These are phyloP conservation scores for Hypoxylon sp. DNA, from an alignment of 2,329 filamentous ascomycete species.

Conservation along the genomic window DNA sequence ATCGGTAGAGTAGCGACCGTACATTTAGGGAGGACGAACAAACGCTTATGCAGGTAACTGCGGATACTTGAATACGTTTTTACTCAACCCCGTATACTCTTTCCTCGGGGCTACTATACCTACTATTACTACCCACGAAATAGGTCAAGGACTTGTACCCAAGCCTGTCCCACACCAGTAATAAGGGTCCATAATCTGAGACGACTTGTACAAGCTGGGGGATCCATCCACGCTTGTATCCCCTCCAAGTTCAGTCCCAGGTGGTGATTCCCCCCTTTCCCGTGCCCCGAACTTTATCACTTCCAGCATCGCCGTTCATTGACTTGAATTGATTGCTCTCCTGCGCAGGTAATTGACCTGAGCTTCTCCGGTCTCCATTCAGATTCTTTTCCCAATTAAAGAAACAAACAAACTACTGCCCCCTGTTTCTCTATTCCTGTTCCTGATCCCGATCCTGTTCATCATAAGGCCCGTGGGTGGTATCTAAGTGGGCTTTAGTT, in stretches of 20 bases:
- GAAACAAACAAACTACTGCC: slow-evolving; percentile 14
- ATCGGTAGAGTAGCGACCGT: background rate
- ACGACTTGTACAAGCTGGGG: slow-evolving; percentile 17
- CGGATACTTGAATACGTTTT: background rate
- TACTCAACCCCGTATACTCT: background rate
- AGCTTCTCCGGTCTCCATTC: slow-evolving; percentile 4
- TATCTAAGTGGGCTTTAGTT: slow-evolving; percentile 39
- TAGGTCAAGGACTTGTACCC: slow-evolving; percentile 9
- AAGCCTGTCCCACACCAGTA: slow-evolving; percentile 28
- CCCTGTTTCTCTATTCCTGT: slow-evolving; percentile 2
- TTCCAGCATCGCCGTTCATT: slow-evolving; percentile 23
- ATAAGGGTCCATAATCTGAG: slow-evolving; percentile 37
- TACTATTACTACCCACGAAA: slow-evolving; percentile 5
- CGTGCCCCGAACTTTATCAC: slow-evolving; percentile 33
- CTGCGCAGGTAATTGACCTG: slow-evolving; percentile 4
- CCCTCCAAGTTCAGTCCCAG: slow-evolving; percentile 30
- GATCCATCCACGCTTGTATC: slow-evolving; percentile 34
- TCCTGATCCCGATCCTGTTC: slow-evolving; percentile 27
- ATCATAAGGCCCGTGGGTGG: slow-evolving; percentile 31
- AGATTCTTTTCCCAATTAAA: slow-evolving; percentile 10
- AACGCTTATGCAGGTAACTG: background rate
- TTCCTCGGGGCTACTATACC: background rate
- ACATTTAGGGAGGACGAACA: background rate
- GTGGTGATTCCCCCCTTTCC: slow-evolving; percentile 34
- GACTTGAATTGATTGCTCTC: slow-evolving; percentile 26